A percentile compares a stretch with the other conserved stretches of the same genome.
These are phyloP conservation scores for Glycine tomentella DNA, from an alignment of 306 rosid species.

Conservation along the genomic window DNA sequence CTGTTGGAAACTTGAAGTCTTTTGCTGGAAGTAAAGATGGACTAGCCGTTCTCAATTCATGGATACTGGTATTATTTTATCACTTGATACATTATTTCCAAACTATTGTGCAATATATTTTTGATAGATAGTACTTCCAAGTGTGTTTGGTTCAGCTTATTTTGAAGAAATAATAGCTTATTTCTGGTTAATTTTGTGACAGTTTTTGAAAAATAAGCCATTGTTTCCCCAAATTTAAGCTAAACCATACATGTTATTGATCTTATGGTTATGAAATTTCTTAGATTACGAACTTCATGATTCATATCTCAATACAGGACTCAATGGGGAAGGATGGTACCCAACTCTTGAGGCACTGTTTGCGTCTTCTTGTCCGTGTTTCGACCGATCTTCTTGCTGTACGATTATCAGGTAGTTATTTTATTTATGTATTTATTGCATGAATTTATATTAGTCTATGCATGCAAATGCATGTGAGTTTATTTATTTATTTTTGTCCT, in stretches of 20 bases:
- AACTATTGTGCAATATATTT: neutral
- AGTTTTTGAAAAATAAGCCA: no score
- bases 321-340: slow-evolving; percentile 99
- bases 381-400: slow-evolving; percentile 92
- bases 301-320: slow-evolving; percentile 63
- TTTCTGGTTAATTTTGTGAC: no score
- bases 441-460: slow-evolving; percentile 12
- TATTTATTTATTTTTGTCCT: neutral
- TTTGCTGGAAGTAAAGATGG: slow-evolving; percentile 97
- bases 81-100: slow-evolving; percentile 31
- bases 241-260: neutral
- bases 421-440: slow-evolving; percentile 4
- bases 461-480: neutral
- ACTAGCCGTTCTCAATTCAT: slow-evolving; percentile 81
- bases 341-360: slow-evolving; percentile 97
- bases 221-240: neutral
- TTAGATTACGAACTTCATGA: slow-evolving; percentile 40
- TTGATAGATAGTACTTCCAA: slow-evolving; percentile 12
- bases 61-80: slow-evolving; percentile 85
- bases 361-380: slow-evolving; percentile 96
- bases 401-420: slow-evolving; percentile 81
- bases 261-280: slow-evolving; percentile 36
- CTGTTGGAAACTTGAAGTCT: slow-evolving; percentile 82
- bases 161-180: neutral
- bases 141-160: neutral